Percentiles rank a stretch among this genome's conserved stretches.
Conservation (phyloP, 2,329 filamentous ascomycete genomes). For the Lasiodiplodia sp. region DNA sequence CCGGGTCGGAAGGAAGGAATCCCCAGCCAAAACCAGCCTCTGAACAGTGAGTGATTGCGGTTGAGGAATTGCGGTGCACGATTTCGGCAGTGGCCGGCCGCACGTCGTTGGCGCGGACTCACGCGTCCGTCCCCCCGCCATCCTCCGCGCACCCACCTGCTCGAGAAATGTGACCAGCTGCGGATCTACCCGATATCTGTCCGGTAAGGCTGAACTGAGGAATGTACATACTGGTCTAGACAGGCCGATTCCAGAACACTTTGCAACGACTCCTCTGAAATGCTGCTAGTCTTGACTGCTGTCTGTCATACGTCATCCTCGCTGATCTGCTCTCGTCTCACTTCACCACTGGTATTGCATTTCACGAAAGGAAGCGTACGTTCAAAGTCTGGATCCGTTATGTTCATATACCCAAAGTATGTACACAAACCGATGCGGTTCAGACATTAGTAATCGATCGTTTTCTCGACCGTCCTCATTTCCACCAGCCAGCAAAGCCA, state of each 20-base stretch:
- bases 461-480: neutral
- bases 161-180: neutral
- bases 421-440: conserved; percentile 26
- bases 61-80: neutral
- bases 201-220: conserved; percentile 8
- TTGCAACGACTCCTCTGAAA: neutral
- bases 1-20: neutral
- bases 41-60: neutral
- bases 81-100: conserved; percentile 3
- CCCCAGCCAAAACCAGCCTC: neutral
- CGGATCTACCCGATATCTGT: conserved; percentile 26
- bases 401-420: conserved; percentile 25
- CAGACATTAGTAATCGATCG: conserved; percentile 7
- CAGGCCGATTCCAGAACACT: neutral
- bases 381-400: conserved; percentile 15
- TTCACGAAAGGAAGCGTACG: neutral
- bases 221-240: conserved; percentile 2
- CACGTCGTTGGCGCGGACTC: conserved; percentile 17
- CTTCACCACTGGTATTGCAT: neutral
- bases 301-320: conserved; percentile 6
- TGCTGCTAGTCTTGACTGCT: neutral
- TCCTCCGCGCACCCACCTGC: neutral
- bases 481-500: neutral
- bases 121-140: neutral
- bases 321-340: neutral